Base-by-base conservation (phyloP, 2,329 filamentous ascomycete genomes). In the Beauveria varroae region DNA sequence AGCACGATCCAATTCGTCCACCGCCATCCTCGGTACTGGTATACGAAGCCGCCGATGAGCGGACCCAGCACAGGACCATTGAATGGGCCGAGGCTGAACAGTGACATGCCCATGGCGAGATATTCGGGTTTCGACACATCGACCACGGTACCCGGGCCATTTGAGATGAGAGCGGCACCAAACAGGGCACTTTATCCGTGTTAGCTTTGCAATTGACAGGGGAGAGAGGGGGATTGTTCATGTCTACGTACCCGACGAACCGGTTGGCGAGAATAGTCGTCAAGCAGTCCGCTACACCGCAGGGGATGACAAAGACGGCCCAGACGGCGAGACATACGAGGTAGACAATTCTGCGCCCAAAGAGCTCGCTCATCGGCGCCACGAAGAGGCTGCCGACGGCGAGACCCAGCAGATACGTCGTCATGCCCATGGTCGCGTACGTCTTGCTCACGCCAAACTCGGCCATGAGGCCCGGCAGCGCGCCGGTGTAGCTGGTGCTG, bases 1-100 rank as follows among this genome's bases (percentile, higher is more conserved):
- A 93, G 75, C 9, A 87, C 83, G 22, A 95, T 80, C 89, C 90
- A 96, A 69, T 90, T 89, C 43, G 87, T 88, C 91, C 91, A 96
- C 34, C 92, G 78, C 93, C 93, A 97, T 12, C 91, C 91, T 2
- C 95, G 77, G 64, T 88, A 86, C 72, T 92, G 80, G 65, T 51
- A 63, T 1, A 60, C 57, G 66, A 96, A 96, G 0, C 92, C 92
- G 24, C 92, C 92, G 40, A 96, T 87, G 1, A 67, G 58, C 24
- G 66, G 66, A 1, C 65, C 66, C 2, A 66, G 64, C 9, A 64
- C 63, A 14, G 76, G 87, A 30, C 87, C 90, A 67, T 93, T 93
- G 72, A 93, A 82, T 0, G 91, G 90, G 0, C 89, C 90, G 58
- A 95, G 85, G 64, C 80, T 84, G 86, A 89, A 95, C n/a, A 93